Base-by-base conservation (phyloP, 805 yeast genomes). In the Yarrowia deformans region DNA sequence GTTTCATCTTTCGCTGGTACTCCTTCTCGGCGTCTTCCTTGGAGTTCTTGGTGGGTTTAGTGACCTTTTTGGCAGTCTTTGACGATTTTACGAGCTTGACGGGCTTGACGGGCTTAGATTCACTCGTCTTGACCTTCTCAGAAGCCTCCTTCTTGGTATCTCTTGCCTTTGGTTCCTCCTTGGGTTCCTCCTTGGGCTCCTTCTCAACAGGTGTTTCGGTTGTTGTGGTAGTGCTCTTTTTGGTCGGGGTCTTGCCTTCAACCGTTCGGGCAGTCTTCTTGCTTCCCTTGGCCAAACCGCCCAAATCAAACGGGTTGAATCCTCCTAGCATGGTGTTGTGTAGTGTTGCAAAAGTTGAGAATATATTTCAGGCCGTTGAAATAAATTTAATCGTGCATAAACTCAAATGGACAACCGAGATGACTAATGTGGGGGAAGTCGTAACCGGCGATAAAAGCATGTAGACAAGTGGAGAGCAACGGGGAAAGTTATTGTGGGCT, bases 1-100 rank as follows among this genome's bases (percentile, higher is more conserved):
- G 72, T 58, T 71, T 68, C 18, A 78, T 68, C 14, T 68, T 54
- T 18, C 72, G 70, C 66, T 69, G 67, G 56, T 67, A 6, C 72
- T 73, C 58, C 71, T 72, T 73, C 71, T 68, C 70, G 4, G 34
- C 68, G 14, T 40, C 40, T 8, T 60, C 66, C 34, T 19, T 40
- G 8, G 46, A 18, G 19, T n/a, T 34, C 39, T 50, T 66, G 18
- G 63, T 23, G 18, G 58, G 49, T n/a, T 50, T 64, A 2, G n/a
- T 3, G 29, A n/a, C 68, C 46, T 43, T 43, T 43, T 23, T 12
- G 10, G 23, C 3, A 5, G 56, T 14, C 8, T 50, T 64, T 10
- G 35, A 6, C 8, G 23, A 7, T 16, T 48, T 63, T 1, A 34
- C 23, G 16, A 45, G 19, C 54, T 46, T 63, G 3, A 34, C 23